Evolutionary conservation across 352 stramenopile genomes (phyloP), one percentile per base, ranked within the genome.

Genomic region (Phytophthora chlamydospora): DNA sequence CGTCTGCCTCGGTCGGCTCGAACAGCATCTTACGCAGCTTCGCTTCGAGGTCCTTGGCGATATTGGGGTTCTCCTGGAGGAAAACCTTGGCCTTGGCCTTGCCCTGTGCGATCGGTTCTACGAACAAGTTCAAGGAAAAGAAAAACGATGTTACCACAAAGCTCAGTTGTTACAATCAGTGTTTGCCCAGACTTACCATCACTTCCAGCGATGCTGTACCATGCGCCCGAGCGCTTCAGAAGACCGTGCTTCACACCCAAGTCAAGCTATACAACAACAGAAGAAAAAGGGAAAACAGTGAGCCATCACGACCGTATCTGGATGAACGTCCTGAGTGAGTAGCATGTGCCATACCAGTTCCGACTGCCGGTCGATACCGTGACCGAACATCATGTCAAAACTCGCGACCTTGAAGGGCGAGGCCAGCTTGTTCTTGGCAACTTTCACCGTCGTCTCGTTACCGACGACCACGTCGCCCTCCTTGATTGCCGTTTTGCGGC

Each of bases 371-470:
- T 98, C 96, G 68, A 99, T 98, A 29, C 97, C 97, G 27, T 88
- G 77, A 35, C 97, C 97, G 68, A 98, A 99, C 49, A 98, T 86
- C 87, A 99, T 98, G 78, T 99, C 97, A 56, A 99, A 96, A 33
- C 91, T 86, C 4, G 97, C 94, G 16, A 86, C 75, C 61, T 97
- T 95, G 71, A 99, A 99, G 4, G 97, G 97, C 16, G 97, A 93
- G 9, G 97, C 96, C 29, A 99, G 73, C 78, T 99, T 99, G 83
- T 99, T 99, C 76, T 99, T 99, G 41, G 98, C 97, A 33, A 99
- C 96, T 63, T 99, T 99, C 45, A 99, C 96, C 33, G 97, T 96
- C 53, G 97, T 98, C 46, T 97, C 96, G 66, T 99, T 99, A 43
- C 97, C 97, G 16, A 97, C 83, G 62, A 99, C 90, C 41, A 85